phyloP scores from a whole-genome alignment of 78 protist genomes.

The Monocercomonoides exilis region DNA sequence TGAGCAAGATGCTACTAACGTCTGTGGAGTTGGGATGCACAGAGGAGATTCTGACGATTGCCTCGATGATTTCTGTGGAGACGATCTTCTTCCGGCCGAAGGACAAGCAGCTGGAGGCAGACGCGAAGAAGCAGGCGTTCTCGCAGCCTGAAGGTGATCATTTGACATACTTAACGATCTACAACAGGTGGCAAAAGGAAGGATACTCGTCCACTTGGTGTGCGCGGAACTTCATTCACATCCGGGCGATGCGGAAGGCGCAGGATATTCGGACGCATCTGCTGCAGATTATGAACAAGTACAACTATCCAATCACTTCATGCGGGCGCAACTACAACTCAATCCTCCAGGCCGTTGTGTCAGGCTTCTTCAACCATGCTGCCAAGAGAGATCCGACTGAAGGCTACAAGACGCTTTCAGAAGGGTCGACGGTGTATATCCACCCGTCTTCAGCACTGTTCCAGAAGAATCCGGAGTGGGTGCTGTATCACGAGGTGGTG shows the following conservation, averaged over 20 bases:
- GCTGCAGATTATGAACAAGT: constrained; percentile 81
- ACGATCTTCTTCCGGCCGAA: constrained; percentile 89
- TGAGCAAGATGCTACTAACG: constrained; percentile 77
- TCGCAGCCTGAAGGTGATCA: constrained; percentile 93
- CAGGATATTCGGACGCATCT: constrained; percentile 92
- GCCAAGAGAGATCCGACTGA: constrained; percentile 93
- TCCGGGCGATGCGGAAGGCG: constrained; percentile 76
- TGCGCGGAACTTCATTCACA: constrained; percentile 90
- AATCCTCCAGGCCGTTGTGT: constrained; percentile 70
- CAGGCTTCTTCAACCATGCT: constrained; percentile 89
- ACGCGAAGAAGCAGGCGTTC: constrained; percentile 78
- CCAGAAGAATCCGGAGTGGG: constrained; percentile 84
- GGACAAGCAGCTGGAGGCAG: constrained; percentile 92
- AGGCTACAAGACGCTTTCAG: constrained; percentile 84
- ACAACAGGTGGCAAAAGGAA: constrained; percentile 81
- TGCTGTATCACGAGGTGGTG: constrained; percentile 77
- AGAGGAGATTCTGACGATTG: constrained; percentile 88
- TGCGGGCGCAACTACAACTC: constrained; percentile 62
- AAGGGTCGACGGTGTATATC: constrained; percentile 66
- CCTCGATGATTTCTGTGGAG: constrained; percentile 86
- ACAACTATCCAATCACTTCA: constrained; percentile 58
- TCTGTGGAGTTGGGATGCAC: constrained; percentile 85
- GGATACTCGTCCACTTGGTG: constrained; percentile 62
- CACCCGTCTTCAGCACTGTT: constrained; percentile 91
- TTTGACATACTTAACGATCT: constrained; percentile 83